phyloP scores from a whole-genome alignment of 2,329 filamentous ascomycete species.

The Torrubiellomyces zombiae region DNA sequence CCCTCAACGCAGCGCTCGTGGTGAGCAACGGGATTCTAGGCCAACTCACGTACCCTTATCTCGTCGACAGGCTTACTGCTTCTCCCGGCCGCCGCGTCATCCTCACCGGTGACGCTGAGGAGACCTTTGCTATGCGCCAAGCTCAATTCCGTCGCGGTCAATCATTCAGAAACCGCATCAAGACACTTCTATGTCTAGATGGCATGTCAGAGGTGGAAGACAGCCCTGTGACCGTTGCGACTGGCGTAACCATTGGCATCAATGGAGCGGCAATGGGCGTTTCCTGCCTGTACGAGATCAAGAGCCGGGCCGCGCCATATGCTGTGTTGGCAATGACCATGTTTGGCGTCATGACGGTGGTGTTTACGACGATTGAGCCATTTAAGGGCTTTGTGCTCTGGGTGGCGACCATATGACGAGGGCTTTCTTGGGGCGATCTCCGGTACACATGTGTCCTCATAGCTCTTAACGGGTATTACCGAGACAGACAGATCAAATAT shows the following conservation, averaged over 20 bases:
- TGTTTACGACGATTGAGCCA: constrained; percentile 31
- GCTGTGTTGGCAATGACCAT: constrained; percentile 40
- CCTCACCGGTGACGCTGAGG: neutral
- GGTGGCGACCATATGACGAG: constrained; percentile 14
- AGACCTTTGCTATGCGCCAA: no score
- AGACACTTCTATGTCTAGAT: neutral
- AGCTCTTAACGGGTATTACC: no score
- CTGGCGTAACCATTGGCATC: constrained; percentile 36
- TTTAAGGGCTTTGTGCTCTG: constrained; percentile 21
- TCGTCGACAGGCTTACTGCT: constrained; percentile 14
- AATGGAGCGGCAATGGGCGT: constrained; percentile 45
- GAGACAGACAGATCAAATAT: no score
- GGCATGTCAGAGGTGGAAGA: constrained; percentile 7
- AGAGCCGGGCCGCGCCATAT: constrained; percentile 35
- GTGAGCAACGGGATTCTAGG: constrained; percentile 33
- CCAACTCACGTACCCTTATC: constrained; percentile 21
- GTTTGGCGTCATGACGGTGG: constrained; percentile 38
- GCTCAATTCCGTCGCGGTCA: no score
- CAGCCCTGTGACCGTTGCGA: constrained; percentile 23
- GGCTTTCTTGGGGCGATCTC: no score
- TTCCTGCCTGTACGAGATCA: constrained; percentile 36
- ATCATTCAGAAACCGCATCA: no score
- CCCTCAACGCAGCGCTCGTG: constrained; percentile 32
- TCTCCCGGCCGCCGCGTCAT: neutral
- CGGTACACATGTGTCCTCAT: no score